Evolutionary conservation across 306 rosid genomes (phyloP).

Genomic region (Myrica gale): DNA sequence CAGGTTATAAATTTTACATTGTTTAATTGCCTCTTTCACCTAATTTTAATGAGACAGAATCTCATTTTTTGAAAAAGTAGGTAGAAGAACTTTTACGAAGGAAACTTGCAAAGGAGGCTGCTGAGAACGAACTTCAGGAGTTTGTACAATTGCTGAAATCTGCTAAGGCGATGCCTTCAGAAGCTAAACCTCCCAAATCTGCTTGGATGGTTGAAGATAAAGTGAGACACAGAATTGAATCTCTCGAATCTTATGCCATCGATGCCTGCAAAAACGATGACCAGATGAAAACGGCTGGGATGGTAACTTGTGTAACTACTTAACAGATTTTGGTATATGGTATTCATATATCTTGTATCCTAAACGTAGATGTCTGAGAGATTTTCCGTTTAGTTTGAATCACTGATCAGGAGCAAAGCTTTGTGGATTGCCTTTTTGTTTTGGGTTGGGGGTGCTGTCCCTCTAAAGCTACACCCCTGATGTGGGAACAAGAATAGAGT

Average conservation of each 20-base stretch:
- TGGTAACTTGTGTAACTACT: slow-evolving; percentile 47
- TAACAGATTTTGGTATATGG: slow-evolving; percentile 25
- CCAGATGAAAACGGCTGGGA: slow-evolving; percentile 76
- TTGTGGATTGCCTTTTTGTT: no score
- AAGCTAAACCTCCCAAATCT: slow-evolving; percentile 69
- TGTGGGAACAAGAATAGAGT: no score
- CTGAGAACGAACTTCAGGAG: slow-evolving; percentile 74
- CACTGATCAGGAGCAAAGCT: not conserved
- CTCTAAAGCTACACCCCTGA: no score
- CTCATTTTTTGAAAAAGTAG: slow-evolving; percentile 40
- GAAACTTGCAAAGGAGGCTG: slow-evolving; percentile 77
- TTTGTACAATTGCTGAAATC: slow-evolving; percentile 63
- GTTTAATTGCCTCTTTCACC: slow-evolving; percentile 13
- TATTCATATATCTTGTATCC: slow-evolving; percentile 5
- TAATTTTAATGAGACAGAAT: slow-evolving; percentile 7
- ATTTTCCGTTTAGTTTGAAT: not conserved
- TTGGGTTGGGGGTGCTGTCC: no score
- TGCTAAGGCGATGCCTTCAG: slow-evolving; percentile 62
- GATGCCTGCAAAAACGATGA: slow-evolving; percentile 69
- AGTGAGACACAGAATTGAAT: slow-evolving; percentile 61
- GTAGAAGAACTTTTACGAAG: slow-evolving; percentile 75
- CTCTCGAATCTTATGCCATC: slow-evolving; percentile 80
- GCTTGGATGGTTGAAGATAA: slow-evolving; percentile 74
- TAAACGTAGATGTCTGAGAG: slow-evolving; percentile 12
- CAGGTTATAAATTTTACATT: slow-evolving; percentile 13